These are phyloP conservation scores for Aspergillus sp. DNA, from an alignment of 2,329 filamentous ascomycete species.

Conservation along the genomic window DNA sequence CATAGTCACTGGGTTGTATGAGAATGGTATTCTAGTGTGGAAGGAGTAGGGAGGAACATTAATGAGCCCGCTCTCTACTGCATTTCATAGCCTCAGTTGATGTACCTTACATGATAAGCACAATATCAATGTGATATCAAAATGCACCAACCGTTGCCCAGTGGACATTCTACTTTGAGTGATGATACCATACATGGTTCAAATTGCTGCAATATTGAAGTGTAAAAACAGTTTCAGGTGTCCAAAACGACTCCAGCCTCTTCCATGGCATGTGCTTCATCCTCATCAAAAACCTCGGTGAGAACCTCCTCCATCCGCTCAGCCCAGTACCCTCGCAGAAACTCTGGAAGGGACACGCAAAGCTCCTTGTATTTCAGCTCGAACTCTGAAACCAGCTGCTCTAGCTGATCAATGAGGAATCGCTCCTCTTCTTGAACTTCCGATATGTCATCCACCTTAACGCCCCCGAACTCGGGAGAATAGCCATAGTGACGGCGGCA, in stretches of 20 bases:
- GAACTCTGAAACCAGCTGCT: background rate
- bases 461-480: fast-evolving
- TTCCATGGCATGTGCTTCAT: background rate
- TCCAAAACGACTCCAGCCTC: background rate
- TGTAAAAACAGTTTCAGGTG: too few species aligned
- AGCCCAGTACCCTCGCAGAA: background rate
- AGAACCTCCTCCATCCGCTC: background rate
- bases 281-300: background rate
- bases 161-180: too few species aligned
- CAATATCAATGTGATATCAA: too few species aligned
- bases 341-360: background rate
- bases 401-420: background rate
- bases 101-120: too few species aligned
- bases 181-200: too few species aligned
- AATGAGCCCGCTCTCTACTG: too few species aligned
- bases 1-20: conserved; percentile 17
- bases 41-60: background rate
- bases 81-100: background rate
- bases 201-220: too few species aligned
- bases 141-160: too few species aligned
- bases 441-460: background rate
- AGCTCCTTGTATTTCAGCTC: background rate
- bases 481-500: fast-evolving
- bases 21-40: conserved; percentile 18
- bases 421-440: background rate